phyloP scores from a whole-genome alignment of 495 filamentous ascomycete genomes.

The Annulohypoxylon nitens region DNA sequence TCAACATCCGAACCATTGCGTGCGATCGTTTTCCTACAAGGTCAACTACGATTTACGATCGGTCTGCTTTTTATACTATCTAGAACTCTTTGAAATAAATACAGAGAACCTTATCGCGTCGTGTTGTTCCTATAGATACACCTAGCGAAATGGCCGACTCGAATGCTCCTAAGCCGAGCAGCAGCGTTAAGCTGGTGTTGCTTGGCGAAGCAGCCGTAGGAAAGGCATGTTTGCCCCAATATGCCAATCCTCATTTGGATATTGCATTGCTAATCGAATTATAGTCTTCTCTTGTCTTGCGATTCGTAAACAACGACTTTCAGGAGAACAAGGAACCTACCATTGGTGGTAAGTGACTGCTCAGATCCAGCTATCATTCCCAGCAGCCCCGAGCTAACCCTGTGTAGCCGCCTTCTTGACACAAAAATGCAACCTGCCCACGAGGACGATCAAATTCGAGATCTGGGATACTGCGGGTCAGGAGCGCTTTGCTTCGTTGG shows the following conservation, averaged over 20 bases:
- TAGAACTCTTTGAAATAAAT: slow-evolving; percentile 12
- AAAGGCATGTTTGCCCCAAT: slow-evolving; percentile 74
- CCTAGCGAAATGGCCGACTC: slow-evolving; percentile 62
- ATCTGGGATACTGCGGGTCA: slow-evolving; percentile 99
- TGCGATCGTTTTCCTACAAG: slow-evolving; percentile 27
- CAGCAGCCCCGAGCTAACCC: slow-evolving; percentile 5
- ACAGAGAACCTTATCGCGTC: background rate
- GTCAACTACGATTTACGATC: slow-evolving; percentile 12
- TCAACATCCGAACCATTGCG: slow-evolving; percentile 26
- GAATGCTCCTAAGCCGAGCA: slow-evolving; percentile 90
- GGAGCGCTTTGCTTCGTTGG: slow-evolving; percentile 95
- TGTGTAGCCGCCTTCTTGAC: slow-evolving; percentile 91
- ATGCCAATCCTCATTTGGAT: slow-evolving; percentile 2
- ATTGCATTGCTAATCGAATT: slow-evolving; percentile 40
- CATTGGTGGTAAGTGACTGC: slow-evolving; percentile 83
- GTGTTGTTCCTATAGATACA: slow-evolving; percentile 14
- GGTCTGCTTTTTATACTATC: slow-evolving; percentile 13
- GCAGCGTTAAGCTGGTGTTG: slow-evolving; percentile 98
- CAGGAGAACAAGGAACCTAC: slow-evolving; percentile 99
- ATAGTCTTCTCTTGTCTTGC: slow-evolving; percentile 95
- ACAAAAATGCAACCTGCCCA: slow-evolving; percentile 97
- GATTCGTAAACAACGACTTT: slow-evolving; percentile 99
- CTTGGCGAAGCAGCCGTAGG: slow-evolving; percentile 97
- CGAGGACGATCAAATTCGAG: slow-evolving; percentile 98
- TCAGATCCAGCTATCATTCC: slow-evolving; percentile 9